A percentile compares a stretch with the other conserved stretches of the same genome.
Conservation (phyloP, 129 eudicot species). For the sunflower (Helianthus annuus) region HanXRQr2.0-SUNRISE NC_035444.2:143917837-143918336, state of each 20-base stretch:
- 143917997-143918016: constrained; percentile 33
- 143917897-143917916: constrained; percentile 14
- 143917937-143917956: constrained; percentile 39
- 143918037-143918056: not conserved
- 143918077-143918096: not conserved
- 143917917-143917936: constrained; percentile 33
- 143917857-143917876: constrained; percentile 32
- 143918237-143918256: constrained; percentile 86
- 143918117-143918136: no score
- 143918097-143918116: constrained; percentile 4
- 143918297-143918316: constrained; percentile 89
- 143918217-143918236: constrained; percentile 51
- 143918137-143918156: no score
- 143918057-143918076: constrained; percentile 14
- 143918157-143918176: constrained; percentile 13
- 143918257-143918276: constrained; percentile 73
- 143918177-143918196: constrained; percentile 2
- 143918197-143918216: constrained; percentile 55
- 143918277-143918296: constrained; percentile 90
- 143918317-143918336: constrained; percentile 73
- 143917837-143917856: constrained; percentile 24
- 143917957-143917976: constrained; percentile 35
- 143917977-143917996: constrained; percentile 3
- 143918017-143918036: constrained; percentile 37
- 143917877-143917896: constrained; percentile 37